Conservation (phyloP, 2,329 filamentous ascomycete genomes). For the Cladosporium sp. region DNA sequence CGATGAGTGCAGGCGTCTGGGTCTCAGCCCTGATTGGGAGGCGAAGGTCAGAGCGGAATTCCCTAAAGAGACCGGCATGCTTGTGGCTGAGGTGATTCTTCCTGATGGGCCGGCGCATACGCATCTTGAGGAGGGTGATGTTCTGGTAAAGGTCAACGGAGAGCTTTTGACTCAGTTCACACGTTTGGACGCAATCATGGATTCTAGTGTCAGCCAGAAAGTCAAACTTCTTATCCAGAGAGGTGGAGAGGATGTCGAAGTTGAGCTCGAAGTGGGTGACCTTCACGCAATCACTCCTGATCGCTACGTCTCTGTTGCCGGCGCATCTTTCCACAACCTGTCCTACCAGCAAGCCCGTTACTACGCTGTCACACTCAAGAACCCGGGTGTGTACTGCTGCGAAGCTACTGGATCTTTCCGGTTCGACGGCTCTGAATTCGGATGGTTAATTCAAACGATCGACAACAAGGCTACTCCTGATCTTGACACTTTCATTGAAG, state of each 20-base stretch:
- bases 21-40: slow-evolving; percentile 83
- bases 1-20: slow-evolving; percentile 89
- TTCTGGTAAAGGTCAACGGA: slow-evolving; percentile 89
- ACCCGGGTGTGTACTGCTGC: slow-evolving; percentile 81
- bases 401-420: slow-evolving; percentile 94
- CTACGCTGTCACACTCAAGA: slow-evolving; percentile 84
- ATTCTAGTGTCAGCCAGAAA: slow-evolving; percentile 78
- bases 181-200: slow-evolving; percentile 84
- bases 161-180: slow-evolving; percentile 93
- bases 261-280: slow-evolving; percentile 82
- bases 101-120: slow-evolving; percentile 83
- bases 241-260: slow-evolving; percentile 81
- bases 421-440: slow-evolving; percentile 85
- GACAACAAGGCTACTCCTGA: slow-evolving; percentile 90
- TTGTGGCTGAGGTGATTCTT: slow-evolving; percentile 92
- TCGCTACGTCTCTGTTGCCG: slow-evolving; percentile 90
- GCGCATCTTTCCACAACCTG: slow-evolving; percentile 90
- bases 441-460: slow-evolving; percentile 90
- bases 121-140: slow-evolving; percentile 91
- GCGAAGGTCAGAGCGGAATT: slow-evolving; percentile 78
- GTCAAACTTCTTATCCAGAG: slow-evolving; percentile 82
- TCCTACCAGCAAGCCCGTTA: slow-evolving; percentile 98
- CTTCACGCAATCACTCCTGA: slow-evolving; percentile 94
- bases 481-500: slow-evolving; percentile 83
- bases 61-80: slow-evolving; percentile 92